Percentiles rank a stretch among this genome's conserved stretches.
phyloP scores from a whole-genome alignment of 352 stramenopile species.

The Aphanomyces astaci region DNA sequence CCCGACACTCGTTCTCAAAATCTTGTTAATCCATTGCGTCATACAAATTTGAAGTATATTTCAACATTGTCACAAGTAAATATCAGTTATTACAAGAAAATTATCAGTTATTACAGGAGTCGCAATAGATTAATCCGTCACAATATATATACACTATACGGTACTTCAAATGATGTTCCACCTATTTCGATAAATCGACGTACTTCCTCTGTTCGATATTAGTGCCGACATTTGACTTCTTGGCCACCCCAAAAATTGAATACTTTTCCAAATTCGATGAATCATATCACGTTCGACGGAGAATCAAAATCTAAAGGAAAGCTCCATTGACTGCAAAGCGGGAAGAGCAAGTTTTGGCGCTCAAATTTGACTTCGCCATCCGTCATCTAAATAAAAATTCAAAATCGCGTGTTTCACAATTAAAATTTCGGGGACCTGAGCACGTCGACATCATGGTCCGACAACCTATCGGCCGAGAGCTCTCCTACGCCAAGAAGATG shows the following conservation, averaged over 20 bases:
- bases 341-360: neutral
- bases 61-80: no score
- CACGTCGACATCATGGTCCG: neutral
- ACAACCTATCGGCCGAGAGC: neutral
- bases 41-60: no score
- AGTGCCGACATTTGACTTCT: conserved; percentile 1
- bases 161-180: no score
- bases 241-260: neutral
- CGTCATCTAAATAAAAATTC: neutral
- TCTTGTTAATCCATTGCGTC: no score
- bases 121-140: no score
- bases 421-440: conserved; percentile 3
- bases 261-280: conserved; percentile 1
- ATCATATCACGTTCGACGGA: conserved; percentile 1
- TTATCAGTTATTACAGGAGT: no score
- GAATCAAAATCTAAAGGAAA: neutral
- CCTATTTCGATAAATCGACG: no score
- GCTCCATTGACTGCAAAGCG: conserved; percentile 1
- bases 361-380: conserved; percentile 1
- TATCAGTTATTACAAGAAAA: no score
- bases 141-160: no score
- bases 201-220: conserved; percentile 6
- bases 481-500: neutral
- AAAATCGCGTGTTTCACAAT: neutral
- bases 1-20: no score